phyloP scores from a whole-genome alignment of 345 rosid species.

The Citrus trifoliata region DNA sequence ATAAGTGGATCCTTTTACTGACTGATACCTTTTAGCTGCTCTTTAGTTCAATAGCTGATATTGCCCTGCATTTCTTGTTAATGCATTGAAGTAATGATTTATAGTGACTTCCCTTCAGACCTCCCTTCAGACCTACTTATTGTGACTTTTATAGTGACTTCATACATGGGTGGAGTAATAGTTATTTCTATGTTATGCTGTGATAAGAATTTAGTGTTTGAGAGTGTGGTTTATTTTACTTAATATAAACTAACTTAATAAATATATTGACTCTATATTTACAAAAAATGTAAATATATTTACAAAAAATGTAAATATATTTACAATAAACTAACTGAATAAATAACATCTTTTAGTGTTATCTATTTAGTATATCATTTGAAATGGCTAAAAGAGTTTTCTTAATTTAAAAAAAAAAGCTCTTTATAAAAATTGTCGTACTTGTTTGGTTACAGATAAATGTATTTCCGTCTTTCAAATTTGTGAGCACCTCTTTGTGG shows the following conservation, averaged over 20 bases:
- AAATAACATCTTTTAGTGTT: background rate
- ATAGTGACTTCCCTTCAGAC: too few species aligned
- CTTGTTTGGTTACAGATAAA: background rate
- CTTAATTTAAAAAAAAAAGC: background rate
- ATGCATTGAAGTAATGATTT: background rate
- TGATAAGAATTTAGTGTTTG: background rate
- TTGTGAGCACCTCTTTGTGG: background rate
- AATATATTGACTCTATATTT: background rate
- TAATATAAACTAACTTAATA: background rate
- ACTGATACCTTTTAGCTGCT: conserved; percentile 1
- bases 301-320: too few species aligned
- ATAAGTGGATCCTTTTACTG: background rate
- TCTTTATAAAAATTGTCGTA: background rate
- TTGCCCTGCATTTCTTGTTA: background rate
- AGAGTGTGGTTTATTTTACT: background rate
- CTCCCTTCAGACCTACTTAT: background rate
- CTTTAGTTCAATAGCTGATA: background rate
- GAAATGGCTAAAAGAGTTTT: background rate
- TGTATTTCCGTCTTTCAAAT: background rate
- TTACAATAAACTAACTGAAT: background rate
- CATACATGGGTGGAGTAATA: background rate
- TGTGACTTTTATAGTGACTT: background rate
- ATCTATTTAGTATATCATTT: background rate
- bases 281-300: too few species aligned
- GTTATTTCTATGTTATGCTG: background rate